phyloP scores from a whole-genome alignment of 768 basidiomycete species.

The Candolleomyces aberdarensis region DNA sequence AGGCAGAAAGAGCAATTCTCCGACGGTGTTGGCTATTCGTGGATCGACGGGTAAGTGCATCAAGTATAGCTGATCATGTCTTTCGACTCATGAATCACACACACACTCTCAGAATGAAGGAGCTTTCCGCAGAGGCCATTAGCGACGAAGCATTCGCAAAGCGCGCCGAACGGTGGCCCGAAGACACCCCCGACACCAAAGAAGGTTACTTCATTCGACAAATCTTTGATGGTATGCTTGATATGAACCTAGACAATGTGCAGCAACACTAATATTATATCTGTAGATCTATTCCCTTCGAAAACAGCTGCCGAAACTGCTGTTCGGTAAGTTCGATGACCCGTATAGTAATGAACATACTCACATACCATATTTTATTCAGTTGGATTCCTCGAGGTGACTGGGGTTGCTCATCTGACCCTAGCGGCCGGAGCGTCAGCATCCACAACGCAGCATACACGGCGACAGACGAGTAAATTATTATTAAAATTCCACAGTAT shows the following conservation, averaged over 20 bases:
- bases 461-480: conserved; percentile 25
- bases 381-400: conserved; percentile 94
- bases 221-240: conserved; percentile 72
- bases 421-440: conserved; percentile 91
- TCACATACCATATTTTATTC: conserved; percentile 13
- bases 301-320: conserved; percentile 87
- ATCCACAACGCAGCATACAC: conserved; percentile 93
- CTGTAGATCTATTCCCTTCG: conserved; percentile 73
- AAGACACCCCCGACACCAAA: conserved; percentile 89
- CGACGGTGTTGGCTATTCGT: conserved; percentile 97
- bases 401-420: conserved; percentile 95
- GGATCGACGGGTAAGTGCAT: conserved; percentile 85
- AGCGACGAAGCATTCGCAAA: conserved; percentile 80
- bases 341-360: conserved; percentile 7
- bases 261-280: not conserved
- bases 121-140: conserved; percentile 69
- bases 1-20: conserved; percentile 99
- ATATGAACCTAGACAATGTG: not conserved
- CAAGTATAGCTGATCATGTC: not conserved
- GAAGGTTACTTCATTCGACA: conserved; percentile 94
- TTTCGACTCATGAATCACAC: not conserved
- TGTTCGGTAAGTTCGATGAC: conserved; percentile 60
- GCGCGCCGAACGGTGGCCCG: conserved; percentile 69
- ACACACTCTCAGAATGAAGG: conserved; percentile 69
- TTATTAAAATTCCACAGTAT: conserved; percentile 20